These are phyloP conservation scores for Polymyxa betae DNA, from an alignment of 208 protist genomes.

Conservation along the genomic window DNA sequence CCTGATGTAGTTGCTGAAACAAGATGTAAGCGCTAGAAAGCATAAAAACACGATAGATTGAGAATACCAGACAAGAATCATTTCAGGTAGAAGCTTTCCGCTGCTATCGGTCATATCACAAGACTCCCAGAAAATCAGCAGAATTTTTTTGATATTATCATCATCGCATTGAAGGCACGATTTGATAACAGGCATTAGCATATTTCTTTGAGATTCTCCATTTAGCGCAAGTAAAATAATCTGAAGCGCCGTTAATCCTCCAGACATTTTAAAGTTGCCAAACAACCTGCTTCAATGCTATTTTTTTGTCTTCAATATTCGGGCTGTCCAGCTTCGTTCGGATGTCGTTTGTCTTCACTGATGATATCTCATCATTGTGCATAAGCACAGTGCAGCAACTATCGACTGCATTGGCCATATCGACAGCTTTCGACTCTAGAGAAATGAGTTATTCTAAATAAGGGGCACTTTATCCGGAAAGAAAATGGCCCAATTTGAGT, in stretches of 20 bases:
- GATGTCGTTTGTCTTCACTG: constrained; percentile 73
- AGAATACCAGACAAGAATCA: constrained; percentile 93
- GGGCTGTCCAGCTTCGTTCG: constrained; percentile 85
- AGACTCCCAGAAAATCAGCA: constrained; percentile 96
- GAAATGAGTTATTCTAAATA: no score
- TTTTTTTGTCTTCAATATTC: constrained; percentile 77
- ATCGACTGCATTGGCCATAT: constrained; percentile 33
- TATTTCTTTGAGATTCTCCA: constrained; percentile 89
- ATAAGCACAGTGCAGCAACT: constrained; percentile 56
- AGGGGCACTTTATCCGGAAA: no score
- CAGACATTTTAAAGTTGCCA: background rate
- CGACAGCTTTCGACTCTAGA: no score
- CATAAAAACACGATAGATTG: background rate
- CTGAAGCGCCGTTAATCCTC: constrained; percentile 68
- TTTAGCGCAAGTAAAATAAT: constrained; percentile 89
- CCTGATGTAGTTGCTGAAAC: constrained; percentile 83
- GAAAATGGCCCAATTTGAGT: no score
- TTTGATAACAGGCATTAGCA: constrained; percentile 96
- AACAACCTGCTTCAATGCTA: constrained; percentile 75
- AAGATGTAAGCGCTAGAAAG: background rate
- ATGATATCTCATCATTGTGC: constrained; percentile 40
- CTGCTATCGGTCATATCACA: constrained; percentile 90
- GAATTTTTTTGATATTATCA: constrained; percentile 92
- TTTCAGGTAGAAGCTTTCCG: constrained; percentile 92
- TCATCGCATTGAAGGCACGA: constrained; percentile 89